These are phyloP conservation scores for Aureobasidium zeae DNA, from an alignment of 2,329 filamentous ascomycete genomes.

Conservation along the genomic window DNA sequence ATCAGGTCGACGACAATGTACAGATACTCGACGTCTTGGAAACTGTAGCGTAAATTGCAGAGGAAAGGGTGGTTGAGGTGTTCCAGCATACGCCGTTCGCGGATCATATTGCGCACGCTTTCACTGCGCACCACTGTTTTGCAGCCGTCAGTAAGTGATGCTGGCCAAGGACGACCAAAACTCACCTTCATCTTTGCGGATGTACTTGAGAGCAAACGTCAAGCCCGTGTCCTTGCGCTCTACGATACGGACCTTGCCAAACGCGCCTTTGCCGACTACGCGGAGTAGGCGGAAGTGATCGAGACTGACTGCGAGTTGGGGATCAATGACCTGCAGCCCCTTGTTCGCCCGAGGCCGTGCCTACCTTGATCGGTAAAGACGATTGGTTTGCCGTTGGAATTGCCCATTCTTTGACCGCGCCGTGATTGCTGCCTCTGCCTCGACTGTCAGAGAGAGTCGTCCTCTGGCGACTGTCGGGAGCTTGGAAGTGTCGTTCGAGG, in stretches of 20 bases:
- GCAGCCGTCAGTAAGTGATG: slow-evolving; percentile 17
- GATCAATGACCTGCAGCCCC: slow-evolving; percentile 1
- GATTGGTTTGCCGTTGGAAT: slow-evolving; percentile 88
- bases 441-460: too few relatives aligned
- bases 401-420: slow-evolving; percentile 58
- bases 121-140: slow-evolving; percentile 82
- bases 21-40: slow-evolving; percentile 99
- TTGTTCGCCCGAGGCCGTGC: slow-evolving; percentile 21
- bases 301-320: slow-evolving; percentile 70
- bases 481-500: too few relatives aligned
- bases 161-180: background rate
- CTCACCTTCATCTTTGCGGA: slow-evolving; percentile 93
- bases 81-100: slow-evolving; percentile 94
- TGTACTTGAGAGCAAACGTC: slow-evolving; percentile 96
- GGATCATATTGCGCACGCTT: slow-evolving; percentile 95
- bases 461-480: too few relatives aligned
- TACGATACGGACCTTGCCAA: slow-evolving; percentile 97
- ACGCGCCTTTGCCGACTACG: slow-evolving; percentile 94
- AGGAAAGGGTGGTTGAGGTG: slow-evolving; percentile 97
- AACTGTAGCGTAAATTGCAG: slow-evolving; percentile 96
- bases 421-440: background rate
- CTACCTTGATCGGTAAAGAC: slow-evolving; percentile 87
- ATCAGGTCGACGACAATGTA: slow-evolving; percentile 94
- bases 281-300: slow-evolving; percentile 93
- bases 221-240: slow-evolving; percentile 91